Evolutionary conservation across 257 asterid genomes (phyloP), one percentile per base, ranked within the genome.

Genomic region (Ballota nigra): DNA sequence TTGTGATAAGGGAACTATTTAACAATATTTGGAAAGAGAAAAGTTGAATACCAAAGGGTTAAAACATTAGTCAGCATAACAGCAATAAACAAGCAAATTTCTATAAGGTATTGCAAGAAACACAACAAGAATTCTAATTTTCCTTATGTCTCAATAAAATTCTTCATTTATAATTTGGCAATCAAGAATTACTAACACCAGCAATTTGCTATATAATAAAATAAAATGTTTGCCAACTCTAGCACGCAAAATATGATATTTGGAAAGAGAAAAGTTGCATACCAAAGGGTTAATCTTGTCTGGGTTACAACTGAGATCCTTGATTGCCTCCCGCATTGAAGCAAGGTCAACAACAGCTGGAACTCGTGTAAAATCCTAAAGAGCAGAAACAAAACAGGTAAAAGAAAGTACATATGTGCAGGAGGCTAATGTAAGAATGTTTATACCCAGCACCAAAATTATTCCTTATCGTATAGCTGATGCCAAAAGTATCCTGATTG

Each of bases 281-380:
- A 92, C 97, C 96, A 89, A 56, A 18, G 97, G 97, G 80, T 92
- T 92, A 69, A 92, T 92, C 76, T 84, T 89, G 79, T 85, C 89
- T 3, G 93, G 84, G 75, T 81, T 72, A 75, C 89, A 83, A 15
- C 89, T 90, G 64, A 92, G 96, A 26, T 81, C 83, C 64, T 83
- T 89, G 60, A 92, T 89, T 6, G 96, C 98, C 61, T 92, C 98
- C 47, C 98, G 81, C 98, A 92, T 92, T 31, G 87, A 80, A 77
- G 98, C 96, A 34, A 92, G 96, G 83, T 89, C 98, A 79, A 92
- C 97, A 3, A 38, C 45, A 38, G 45, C 45, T 38, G 45, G 45
- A 38, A 38, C 45, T 55, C 98, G 96, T 73, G 98, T 92, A 75
- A 89, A 92, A 82, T 92, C 98, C 98, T 92, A 38, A 13, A 38